These are phyloP conservation scores for Coemansia sp. DNA, from an alignment of 371 early-diverging fungal species.

Conservation along the genomic window DNA sequence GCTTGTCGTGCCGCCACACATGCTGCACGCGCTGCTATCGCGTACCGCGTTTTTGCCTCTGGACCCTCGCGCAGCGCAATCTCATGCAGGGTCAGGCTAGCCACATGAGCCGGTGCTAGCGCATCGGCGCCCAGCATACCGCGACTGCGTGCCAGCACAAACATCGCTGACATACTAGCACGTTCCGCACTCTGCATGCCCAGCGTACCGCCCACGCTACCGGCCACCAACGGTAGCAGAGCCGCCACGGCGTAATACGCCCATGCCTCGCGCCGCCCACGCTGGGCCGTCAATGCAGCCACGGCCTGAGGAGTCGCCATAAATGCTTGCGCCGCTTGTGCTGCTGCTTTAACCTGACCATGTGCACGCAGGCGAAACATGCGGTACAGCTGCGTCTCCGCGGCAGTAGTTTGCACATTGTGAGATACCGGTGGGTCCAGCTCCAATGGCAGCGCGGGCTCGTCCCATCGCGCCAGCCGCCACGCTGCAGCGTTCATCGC, in stretches of 20 bases:
- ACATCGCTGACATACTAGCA: constrained; percentile 19
- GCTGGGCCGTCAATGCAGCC: constrained; percentile 17
- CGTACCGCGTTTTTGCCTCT: constrained; percentile 18
- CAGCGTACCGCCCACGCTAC: background rate
- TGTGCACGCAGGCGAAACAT: constrained; percentile 31
- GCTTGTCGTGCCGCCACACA: constrained; percentile 32
- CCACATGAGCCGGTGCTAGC: constrained; percentile 24
- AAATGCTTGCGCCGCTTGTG: constrained; percentile 14
- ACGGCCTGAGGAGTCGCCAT: constrained; percentile 22
- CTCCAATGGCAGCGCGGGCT: constrained; percentile 27
- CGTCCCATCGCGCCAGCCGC: constrained; percentile 45
- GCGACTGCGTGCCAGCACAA: constrained; percentile 16
- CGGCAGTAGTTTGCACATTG: background rate
- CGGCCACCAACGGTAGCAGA: constrained; percentile 29
- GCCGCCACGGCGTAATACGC: constrained; percentile 26
- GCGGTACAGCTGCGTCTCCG: constrained; percentile 36
- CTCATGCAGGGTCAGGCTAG: constrained; percentile 39
- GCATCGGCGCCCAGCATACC: constrained; percentile 9
- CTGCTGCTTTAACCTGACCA: constrained; percentile 22
- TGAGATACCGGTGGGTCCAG: background rate
- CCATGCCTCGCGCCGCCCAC: constrained; percentile 22
- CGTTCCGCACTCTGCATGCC: constrained; percentile 15
- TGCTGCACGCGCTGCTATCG: constrained; percentile 31
- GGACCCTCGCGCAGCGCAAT: constrained; percentile 25
- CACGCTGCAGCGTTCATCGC: constrained; percentile 41